Conservation (phyloP, 371 early-diverging fungal species). For the Homolaphlyctis polyrhiza region DNA sequence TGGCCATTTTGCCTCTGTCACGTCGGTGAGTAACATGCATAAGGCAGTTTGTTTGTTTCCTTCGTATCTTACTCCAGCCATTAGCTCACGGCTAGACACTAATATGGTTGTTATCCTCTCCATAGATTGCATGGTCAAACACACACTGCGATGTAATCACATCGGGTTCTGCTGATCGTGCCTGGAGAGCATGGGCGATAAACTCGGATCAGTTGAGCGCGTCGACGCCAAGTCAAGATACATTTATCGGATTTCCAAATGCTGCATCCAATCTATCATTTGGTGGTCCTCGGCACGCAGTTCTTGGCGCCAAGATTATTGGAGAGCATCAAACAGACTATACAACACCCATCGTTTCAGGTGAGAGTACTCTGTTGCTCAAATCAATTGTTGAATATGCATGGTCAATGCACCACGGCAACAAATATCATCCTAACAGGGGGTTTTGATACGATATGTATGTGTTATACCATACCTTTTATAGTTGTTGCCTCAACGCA, state of each 20-base stretch:
- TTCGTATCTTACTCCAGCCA: not conserved
- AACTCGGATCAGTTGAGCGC: constrained; percentile 13
- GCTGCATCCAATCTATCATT: constrained; percentile 29
- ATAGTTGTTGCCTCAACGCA: constrained; percentile 20
- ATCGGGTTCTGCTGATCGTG: constrained; percentile 47
- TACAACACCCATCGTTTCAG: constrained; percentile 19
- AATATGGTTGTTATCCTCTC: not conserved
- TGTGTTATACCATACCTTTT: not conserved
- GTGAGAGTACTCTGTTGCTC: constrained; percentile 9
- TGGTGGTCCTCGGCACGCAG: constrained; percentile 6
- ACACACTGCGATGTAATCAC: constrained; percentile 52
- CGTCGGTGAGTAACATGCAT: constrained; percentile 40
- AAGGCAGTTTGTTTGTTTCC: too few relatives aligned
- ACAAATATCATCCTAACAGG: too few relatives aligned
- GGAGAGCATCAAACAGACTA: constrained; percentile 18
- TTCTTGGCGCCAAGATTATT: constrained; percentile 25
- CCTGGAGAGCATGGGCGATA: constrained; percentile 47
- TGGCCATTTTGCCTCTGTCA: constrained; percentile 46
- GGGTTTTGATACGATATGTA: too few relatives aligned
- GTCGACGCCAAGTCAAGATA: constrained; percentile 13
- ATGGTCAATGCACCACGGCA: too few relatives aligned
- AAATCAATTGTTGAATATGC: not conserved
- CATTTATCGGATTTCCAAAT: constrained; percentile 33
- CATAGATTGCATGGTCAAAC: constrained; percentile 55
- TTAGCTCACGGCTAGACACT: not conserved